These are phyloP conservation scores for Lachnellula subtilissima DNA, from an alignment of 2,329 filamentous ascomycete species.

Conservation along the genomic window DNA sequence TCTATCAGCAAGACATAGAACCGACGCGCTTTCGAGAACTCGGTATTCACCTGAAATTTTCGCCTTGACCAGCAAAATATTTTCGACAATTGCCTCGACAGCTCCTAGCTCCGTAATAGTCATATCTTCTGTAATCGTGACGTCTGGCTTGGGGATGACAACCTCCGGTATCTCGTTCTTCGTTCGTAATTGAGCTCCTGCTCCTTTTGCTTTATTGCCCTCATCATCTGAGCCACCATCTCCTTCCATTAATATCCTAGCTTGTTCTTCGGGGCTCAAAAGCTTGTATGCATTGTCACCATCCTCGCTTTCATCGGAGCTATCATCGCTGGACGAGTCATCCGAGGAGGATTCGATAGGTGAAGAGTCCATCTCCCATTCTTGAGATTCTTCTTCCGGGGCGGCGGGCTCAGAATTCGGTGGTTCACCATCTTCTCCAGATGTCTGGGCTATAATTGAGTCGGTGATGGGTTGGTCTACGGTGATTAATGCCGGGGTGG, in stretches of 20 bases:
- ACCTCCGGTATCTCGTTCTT: slow-evolving; percentile 73
- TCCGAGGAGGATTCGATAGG: slow-evolving; percentile 64
- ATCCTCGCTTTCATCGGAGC: slow-evolving; percentile 49
- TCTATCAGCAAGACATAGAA: slow-evolving; percentile 73
- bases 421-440: not conserved
- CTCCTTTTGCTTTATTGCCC: slow-evolving; percentile 40
- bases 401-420: not conserved
- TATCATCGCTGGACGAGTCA: slow-evolving; percentile 52
- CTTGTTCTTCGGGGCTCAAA: slow-evolving; percentile 76
- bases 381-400: slow-evolving; percentile 48
- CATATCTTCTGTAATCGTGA: slow-evolving; percentile 73
- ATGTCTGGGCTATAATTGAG: not conserved
- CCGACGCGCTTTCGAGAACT: slow-evolving; percentile 78
- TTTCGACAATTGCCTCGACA: slow-evolving; percentile 74
- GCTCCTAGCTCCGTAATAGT: slow-evolving; percentile 70
- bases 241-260: slow-evolving; percentile 77
- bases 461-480: not conserved
- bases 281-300: slow-evolving; percentile 61
- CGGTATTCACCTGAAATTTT: slow-evolving; percentile 74
- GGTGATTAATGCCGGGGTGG: not conserved
- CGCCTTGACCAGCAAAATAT: slow-evolving; percentile 72
- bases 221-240: slow-evolving; percentile 79
- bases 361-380: slow-evolving; percentile 81
- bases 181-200: slow-evolving; percentile 58
- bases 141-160: slow-evolving; percentile 66